Evolutionary conservation across 345 rosid species (phyloP).

Genomic region (Eucalyptus victrix): DNA sequence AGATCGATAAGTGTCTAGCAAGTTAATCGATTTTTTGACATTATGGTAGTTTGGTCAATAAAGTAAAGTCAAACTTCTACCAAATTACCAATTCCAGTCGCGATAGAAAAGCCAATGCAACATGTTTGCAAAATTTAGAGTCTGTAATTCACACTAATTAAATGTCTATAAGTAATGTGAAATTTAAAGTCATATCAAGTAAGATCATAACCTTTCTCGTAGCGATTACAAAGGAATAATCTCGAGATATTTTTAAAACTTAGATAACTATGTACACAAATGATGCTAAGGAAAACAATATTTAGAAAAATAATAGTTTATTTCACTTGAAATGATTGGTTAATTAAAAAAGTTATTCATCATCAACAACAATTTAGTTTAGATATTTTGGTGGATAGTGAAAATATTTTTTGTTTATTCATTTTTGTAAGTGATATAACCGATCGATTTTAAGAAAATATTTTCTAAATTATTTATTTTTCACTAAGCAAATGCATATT

Average conservation of each 20-base stretch:
- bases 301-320: no score
- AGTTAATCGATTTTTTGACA: background rate
- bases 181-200: background rate
- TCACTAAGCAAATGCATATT: background rate
- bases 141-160: background rate
- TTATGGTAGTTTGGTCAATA: background rate
- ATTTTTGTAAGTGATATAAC: no score
- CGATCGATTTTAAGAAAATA: fast-evolving
- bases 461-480: no score
- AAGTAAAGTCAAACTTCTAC: background rate
- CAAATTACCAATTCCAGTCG: background rate
- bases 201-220: background rate
- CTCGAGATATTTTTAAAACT: background rate
- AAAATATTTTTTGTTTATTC: no score
- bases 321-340: no score
- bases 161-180: background rate
- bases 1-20: background rate
- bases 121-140: background rate
- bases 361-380: no score
- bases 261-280: background rate
- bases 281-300: background rate
- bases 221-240: background rate
- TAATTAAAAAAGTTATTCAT: no score
- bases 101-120: background rate
- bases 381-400: no score